Evolutionary conservation across 2,329 filamentous ascomycete species (phyloP).

Genomic region (Venturia effusa): DNA sequence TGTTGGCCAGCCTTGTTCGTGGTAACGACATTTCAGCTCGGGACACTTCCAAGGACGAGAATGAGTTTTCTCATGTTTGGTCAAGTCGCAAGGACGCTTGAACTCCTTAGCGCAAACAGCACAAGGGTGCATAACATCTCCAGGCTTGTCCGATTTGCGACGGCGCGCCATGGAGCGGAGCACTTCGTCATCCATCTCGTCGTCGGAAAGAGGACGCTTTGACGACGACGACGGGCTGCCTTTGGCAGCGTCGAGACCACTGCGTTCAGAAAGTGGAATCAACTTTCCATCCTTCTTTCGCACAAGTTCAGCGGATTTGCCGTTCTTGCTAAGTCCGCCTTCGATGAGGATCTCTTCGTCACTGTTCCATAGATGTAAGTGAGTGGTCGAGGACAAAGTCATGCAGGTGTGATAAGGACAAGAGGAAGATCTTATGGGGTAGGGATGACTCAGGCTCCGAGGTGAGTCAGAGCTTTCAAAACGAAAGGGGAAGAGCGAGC

Average conservation of each 20-base stretch:
- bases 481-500: constrained; percentile 6
- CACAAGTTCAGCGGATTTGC: constrained; percentile 73
- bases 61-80: constrained; percentile 97
- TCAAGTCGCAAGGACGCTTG: constrained; percentile 92
- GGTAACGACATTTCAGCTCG: constrained; percentile 74
- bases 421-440: not conserved
- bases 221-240: constrained; percentile 25
- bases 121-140: constrained; percentile 75
- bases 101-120: constrained; percentile 84
- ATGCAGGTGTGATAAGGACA: not conserved
- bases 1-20: constrained; percentile 83
- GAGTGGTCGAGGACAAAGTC: constrained; percentile 1
- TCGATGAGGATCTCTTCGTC: constrained; percentile 67
- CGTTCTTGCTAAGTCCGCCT: constrained; percentile 72
- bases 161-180: constrained; percentile 89
- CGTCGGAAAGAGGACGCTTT: constrained; percentile 45
- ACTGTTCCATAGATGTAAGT: constrained; percentile 27
- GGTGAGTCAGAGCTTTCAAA: constrained; percentile 3
- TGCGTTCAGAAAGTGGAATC: constrained; percentile 56
- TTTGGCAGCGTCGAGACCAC: constrained; percentile 52
- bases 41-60: constrained; percentile 93
- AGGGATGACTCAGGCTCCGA: constrained; percentile 9
- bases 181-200: constrained; percentile 69
- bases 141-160: constrained; percentile 82
- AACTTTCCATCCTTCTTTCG: constrained; percentile 70